These are phyloP conservation scores for Boletus smithii DNA, from an alignment of 1,284 basidiomycete genomes.

Conservation along the genomic window DNA sequence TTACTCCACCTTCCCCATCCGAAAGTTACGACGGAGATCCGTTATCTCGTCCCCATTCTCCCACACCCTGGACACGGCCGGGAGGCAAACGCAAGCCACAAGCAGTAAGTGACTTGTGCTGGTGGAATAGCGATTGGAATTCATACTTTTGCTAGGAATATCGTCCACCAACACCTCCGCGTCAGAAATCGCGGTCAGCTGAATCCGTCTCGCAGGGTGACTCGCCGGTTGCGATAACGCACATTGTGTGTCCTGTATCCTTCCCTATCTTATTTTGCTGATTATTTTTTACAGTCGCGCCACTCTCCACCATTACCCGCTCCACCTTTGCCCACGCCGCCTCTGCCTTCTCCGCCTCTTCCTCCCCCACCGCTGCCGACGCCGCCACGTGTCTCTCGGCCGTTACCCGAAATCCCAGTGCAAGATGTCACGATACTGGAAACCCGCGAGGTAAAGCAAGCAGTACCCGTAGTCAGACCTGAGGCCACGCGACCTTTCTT, in stretches of 20 bases:
- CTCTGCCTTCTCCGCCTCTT: slow-evolving; percentile 28
- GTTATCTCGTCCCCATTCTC: slow-evolving; percentile 34
- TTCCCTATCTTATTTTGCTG: slow-evolving; percentile 2
- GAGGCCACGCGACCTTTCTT: slow-evolving; percentile 24
- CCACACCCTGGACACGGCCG: slow-evolving; percentile 33
- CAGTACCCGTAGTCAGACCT: slow-evolving; percentile 14
- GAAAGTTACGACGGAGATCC: slow-evolving; percentile 37
- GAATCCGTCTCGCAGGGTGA: slow-evolving; percentile 28
- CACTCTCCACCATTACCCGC: slow-evolving; percentile 32
- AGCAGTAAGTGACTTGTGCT: slow-evolving; percentile 26
- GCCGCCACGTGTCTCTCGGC: slow-evolving; percentile 30
- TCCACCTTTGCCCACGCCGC: slow-evolving; percentile 20
- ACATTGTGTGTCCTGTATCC: slow-evolving; percentile 19
- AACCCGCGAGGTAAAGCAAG: slow-evolving; percentile 23
- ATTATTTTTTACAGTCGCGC: slow-evolving; percentile 23
- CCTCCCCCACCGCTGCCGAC: slow-evolving; percentile 30
- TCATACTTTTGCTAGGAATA: slow-evolving; percentile 38
- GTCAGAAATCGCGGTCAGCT: slow-evolving; percentile 34
- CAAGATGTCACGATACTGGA: slow-evolving; percentile 16
- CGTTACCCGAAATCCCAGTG: slow-evolving; percentile 32
- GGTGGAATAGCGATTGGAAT: slow-evolving; percentile 3
- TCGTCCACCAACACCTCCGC: slow-evolving; percentile 52
- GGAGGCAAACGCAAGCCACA: slow-evolving; percentile 35
- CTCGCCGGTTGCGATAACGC: slow-evolving; percentile 30
- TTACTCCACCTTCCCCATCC: slow-evolving; percentile 36